Evolutionary conservation across 2,329 filamentous ascomycete species (phyloP).

Genomic region (Ascochyta pisi): DNA sequence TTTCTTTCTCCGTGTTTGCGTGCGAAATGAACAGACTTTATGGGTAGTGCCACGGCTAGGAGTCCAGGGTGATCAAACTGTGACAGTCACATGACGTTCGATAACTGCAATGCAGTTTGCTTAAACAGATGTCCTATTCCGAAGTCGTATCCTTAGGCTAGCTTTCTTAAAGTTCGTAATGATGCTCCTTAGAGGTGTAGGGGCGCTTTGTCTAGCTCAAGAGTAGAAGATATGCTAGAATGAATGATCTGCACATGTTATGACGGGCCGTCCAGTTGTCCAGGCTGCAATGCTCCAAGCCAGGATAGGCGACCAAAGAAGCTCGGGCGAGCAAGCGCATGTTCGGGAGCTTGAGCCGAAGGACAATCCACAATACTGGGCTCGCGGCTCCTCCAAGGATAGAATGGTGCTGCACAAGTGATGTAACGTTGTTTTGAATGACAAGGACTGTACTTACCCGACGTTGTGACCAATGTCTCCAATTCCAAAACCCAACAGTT

Average conservation of each 20-base stretch:
- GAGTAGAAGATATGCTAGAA: neutral
- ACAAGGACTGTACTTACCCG: neutral
- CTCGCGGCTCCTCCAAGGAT: neutral
- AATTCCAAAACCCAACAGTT: neutral
- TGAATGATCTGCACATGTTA: neutral
- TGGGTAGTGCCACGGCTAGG: no score
- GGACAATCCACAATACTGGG: neutral
- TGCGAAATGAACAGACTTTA: no score
- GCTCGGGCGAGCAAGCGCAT: neutral
- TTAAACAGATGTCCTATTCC: no score
- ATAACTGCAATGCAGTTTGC: no score
- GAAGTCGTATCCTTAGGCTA: no score
- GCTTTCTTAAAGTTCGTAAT: no score
- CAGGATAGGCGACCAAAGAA: neutral
- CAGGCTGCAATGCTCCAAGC: neutral
- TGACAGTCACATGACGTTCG: no score
- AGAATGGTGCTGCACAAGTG: neutral
- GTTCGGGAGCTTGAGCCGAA: neutral
- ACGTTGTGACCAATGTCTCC: neutral
- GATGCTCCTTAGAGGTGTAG: no score
- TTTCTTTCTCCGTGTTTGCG: no score
- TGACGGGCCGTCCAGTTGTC: neutral
- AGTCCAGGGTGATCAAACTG: no score
- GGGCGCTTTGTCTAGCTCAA: neutral
- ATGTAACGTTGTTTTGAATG: constrained; percentile 1